A percentile compares a stretch with the other conserved stretches of the same genome.
These are phyloP conservation scores for Zelopaecilomyces penicillatus DNA, from an alignment of 2,329 filamentous ascomycete species.

Conservation along the genomic window DNA sequence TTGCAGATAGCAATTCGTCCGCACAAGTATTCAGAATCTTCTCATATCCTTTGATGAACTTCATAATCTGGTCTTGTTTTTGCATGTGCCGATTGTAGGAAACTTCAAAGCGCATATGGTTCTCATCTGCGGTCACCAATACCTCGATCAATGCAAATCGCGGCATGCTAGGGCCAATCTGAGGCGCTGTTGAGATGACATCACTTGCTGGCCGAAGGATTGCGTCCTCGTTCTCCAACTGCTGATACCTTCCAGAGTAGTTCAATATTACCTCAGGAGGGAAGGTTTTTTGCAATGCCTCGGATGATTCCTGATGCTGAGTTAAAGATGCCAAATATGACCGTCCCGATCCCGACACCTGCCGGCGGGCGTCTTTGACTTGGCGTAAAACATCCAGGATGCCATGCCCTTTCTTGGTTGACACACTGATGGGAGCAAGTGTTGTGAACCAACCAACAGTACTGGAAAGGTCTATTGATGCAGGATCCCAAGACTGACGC, in stretches of 20 bases:
- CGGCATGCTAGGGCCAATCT: background rate
- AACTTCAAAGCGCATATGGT: background rate
- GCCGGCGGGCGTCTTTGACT: background rate
- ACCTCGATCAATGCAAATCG: conserved; percentile 1
- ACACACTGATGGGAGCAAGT: background rate
- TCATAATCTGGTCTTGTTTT: background rate
- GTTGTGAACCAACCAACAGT: conserved; percentile 4
- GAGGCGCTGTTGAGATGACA: background rate
- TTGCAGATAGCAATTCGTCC: background rate
- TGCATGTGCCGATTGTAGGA: background rate
- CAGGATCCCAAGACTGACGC: conserved; percentile 2
- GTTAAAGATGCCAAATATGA: background rate
- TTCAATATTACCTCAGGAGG: conserved; percentile 2
- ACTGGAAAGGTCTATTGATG: background rate
- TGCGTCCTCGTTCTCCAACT: background rate
- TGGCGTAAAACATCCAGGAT: background rate
- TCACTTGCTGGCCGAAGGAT: background rate
- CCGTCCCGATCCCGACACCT: background rate
- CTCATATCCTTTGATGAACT: background rate
- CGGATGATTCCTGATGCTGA: background rate
- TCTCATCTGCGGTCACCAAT: background rate
- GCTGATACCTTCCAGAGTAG: conserved; percentile 1
- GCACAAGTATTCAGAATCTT: background rate
- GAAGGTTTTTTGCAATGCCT: background rate
- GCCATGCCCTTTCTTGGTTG: background rate